A percentile compares a stretch with the other conserved stretches of the same genome.
Evolutionary conservation across 345 rosid species (phyloP).

Genomic region (Toxicodendron radicans): DNA sequence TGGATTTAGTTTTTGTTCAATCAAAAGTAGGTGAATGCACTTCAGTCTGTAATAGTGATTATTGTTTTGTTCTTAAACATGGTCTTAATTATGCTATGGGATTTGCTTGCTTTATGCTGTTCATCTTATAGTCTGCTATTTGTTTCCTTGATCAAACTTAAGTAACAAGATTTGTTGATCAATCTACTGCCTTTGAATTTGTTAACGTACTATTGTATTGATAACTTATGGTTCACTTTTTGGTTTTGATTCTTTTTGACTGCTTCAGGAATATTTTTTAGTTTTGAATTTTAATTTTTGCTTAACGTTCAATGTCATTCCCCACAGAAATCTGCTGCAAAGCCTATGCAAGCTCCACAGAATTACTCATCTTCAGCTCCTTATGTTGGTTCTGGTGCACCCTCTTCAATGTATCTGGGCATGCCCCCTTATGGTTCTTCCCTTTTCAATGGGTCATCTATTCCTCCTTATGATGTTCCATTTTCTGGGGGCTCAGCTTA

Average conservation of each 20-base stretch:
- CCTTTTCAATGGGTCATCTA: conserved; percentile 69
- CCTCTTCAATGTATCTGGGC: conserved; percentile 84
- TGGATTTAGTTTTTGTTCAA: no score
- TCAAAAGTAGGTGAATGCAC: no score
- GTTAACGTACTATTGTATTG: not conserved
- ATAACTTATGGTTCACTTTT: not conserved
- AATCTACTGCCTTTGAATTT: not conserved
- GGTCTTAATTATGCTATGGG: no score
- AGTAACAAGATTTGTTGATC: not conserved
- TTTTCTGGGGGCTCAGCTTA: conserved; percentile 93
- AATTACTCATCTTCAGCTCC: conserved; percentile 69
- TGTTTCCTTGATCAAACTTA: not conserved
- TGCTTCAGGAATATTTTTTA: not conserved
- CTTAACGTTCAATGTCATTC: not conserved
- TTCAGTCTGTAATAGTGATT: not conserved
- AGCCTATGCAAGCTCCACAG: conserved; percentile 67
- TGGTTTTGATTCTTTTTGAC: no score
- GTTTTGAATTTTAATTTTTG: not conserved
- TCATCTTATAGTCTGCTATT: not conserved
- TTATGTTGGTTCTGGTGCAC: conserved; percentile 74
- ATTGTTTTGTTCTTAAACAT: no score
- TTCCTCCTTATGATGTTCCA: conserved; percentile 86
- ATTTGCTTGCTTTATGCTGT: not conserved
- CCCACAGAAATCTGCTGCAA: conserved; percentile 73
- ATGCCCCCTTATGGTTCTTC: conserved; percentile 93